Conservation (phyloP, 805 yeast genomes). For the Kodamaea hsintzibuensis region DNA sequence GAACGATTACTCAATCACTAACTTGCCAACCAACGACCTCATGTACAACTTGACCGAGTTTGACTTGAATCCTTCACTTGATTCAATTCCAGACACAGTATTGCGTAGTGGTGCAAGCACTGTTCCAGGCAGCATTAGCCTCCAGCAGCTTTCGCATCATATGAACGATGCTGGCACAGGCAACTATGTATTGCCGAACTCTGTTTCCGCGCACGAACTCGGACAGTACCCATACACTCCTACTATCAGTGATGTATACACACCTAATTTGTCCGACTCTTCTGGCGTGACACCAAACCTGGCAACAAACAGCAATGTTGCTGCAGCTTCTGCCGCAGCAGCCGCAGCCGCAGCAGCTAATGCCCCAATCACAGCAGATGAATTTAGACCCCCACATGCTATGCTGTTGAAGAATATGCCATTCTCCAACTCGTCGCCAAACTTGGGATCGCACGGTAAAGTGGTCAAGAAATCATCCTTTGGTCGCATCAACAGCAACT, state of each 20-base stretch:
- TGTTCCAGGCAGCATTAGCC: background rate
- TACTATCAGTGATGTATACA: conserved; percentile 16
- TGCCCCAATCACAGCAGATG: conserved; percentile 8
- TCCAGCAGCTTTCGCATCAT: conserved; percentile 5
- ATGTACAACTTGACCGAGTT: conserved; percentile 26
- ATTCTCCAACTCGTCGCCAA: conserved; percentile 7
- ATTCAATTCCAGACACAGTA: conserved; percentile 27
- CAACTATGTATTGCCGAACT: conserved; percentile 8
- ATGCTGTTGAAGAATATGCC: conserved; percentile 10
- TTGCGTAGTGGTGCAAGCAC: conserved; percentile 1
- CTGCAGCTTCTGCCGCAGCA: background rate
- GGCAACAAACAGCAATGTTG: conserved; percentile 2
- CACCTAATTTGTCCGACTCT: conserved; percentile 18
- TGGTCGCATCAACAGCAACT: conserved; percentile 16
- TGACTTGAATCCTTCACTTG: conserved; percentile 28
- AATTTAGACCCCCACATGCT: conserved; percentile 10
- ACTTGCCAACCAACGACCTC: conserved; percentile 16
- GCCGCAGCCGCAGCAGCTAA: background rate
- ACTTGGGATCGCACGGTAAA: conserved; percentile 13
- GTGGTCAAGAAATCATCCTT: conserved; percentile 19
- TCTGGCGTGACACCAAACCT: conserved; percentile 15
- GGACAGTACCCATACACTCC: conserved; percentile 19
- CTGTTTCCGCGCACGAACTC: conserved; percentile 12
- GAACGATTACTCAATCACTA: conserved; percentile 13
- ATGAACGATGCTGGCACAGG: background rate